Base-by-base conservation (phyloP, 1,139 yeast genomes). In the Pneumocystis oryctolagi region DNA sequence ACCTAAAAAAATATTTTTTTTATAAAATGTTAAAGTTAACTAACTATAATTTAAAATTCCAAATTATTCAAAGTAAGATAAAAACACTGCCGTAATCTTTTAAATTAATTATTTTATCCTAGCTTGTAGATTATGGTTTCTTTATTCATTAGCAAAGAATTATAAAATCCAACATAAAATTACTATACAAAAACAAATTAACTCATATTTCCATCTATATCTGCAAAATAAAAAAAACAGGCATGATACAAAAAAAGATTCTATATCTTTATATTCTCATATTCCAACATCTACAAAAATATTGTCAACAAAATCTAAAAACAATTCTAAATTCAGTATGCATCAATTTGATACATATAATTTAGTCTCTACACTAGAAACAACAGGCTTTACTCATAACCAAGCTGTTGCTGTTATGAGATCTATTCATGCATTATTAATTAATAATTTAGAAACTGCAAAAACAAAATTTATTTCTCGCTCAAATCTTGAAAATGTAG, bases 311-410 rank as follows among this genome's bases (percentile, higher is more conserved):
- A 47, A 47, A 47, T n/a, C 30, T 47, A 47, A 12, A 47, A 47
- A 47, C 16, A 47, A 25, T 20, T 47, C 30, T 47, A 25, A 16
- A 47, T 47, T 47, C 30, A 47, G 55, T 47, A 68, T 64, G 64
- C 73, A 74, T 63, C 70, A 71, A 62, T 76, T 76, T 66, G 79
- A 76, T 63, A 76, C 79, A 1, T 76, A 75, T 61, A 72, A 72
- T 61, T 71, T 76, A 8, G 76, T 74, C 65, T 67, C 73, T 12
- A 69, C 70, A 55, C 69, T 76, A 53, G 70, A 71, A 62, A 70
- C 70, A 34, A 73, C 78, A 0, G 78, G 78, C 5, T 74, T 73
- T 62, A 73, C 77, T 2, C 71, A 72, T 6, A 76, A 73, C 16
- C 79, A 77, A 66, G 74, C 79, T 1, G 77, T 73, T 28, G 70